phyloP scores from a whole-genome alignment of 2,329 filamentous ascomycete species.

The Fusarium papillatum region DNA sequence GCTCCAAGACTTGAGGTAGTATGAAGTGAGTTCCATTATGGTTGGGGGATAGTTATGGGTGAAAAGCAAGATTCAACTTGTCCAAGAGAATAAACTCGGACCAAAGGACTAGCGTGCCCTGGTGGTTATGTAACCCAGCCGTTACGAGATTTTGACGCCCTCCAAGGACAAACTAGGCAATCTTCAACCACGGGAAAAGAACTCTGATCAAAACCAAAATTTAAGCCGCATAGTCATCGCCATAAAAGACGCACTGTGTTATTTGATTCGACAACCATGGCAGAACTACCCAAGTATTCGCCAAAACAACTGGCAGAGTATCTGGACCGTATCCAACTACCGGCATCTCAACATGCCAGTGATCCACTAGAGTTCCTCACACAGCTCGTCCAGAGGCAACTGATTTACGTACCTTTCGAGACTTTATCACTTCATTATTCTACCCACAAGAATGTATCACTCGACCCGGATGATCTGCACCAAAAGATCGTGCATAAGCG shows the following conservation, averaged over 20 bases:
- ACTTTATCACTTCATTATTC: neutral
- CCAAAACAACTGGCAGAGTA: neutral
- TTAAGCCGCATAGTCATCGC: neutral
- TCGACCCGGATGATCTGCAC: neutral
- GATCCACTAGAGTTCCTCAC: neutral
- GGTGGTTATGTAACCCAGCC: neutral
- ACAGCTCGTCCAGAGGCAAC: neutral
- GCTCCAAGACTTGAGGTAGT: conserved; percentile 33
- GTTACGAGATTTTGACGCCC: neutral
- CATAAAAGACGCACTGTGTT: neutral
- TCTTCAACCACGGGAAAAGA: neutral
- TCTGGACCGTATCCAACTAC: neutral
- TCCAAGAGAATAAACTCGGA: neutral
- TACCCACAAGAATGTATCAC: neutral
- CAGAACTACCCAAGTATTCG: neutral
- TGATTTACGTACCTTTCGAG: neutral
- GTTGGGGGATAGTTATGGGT: neutral
- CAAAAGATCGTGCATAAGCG: neutral
- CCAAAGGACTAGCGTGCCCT: neutral
- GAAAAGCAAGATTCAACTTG: neutral
- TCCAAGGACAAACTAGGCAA: neutral
- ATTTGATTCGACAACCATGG: neutral
- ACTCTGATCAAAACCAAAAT: neutral
- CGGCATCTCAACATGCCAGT: neutral
- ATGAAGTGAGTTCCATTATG: neutral